phyloP scores from a whole-genome alignment of 805 yeast species.

The Sugiyamaella americana region DNA sequence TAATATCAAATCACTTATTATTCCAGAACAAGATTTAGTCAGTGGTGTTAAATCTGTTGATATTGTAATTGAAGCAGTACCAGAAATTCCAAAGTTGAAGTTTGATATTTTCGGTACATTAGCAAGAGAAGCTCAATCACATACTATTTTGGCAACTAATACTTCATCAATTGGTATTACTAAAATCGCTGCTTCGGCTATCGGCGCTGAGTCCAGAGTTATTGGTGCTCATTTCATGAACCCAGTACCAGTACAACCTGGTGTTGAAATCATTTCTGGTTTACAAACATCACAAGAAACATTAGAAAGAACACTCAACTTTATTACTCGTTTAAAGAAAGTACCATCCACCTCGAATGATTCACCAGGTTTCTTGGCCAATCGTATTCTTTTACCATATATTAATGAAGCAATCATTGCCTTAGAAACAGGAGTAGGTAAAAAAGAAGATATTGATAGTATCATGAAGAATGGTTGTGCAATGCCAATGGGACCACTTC shows the following conservation, averaged over 20 bases:
- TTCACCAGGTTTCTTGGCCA: conserved; percentile 40
- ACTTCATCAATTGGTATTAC: conserved; percentile 41
- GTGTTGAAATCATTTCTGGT: conserved; percentile 39
- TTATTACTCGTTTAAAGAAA: conserved; percentile 34
- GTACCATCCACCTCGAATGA: conserved; percentile 34
- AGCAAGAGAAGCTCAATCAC: conserved; percentile 26
- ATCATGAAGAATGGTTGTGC: conserved; percentile 43
- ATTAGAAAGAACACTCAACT: conserved; percentile 27
- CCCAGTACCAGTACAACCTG: conserved; percentile 41
- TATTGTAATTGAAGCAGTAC: conserved; percentile 40
- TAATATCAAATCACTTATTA: conserved; percentile 26
- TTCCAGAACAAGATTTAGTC: conserved; percentile 22
- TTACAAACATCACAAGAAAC: conserved; percentile 37
- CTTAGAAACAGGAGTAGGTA: conserved; percentile 37
- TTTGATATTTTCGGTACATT: conserved; percentile 31
- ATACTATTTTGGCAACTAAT: conserved; percentile 36
- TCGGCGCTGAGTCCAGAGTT: conserved; percentile 36
- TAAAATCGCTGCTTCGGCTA: conserved; percentile 39
- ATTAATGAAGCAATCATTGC: conserved; percentile 39
- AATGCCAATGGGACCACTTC: conserved; percentile 42
- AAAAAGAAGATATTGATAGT: conserved; percentile 37
- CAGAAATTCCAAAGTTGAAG: conserved; percentile 36
- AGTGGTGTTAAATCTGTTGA: conserved; percentile 30
- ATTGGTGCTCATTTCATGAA: conserved; percentile 41
- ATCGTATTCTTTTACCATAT: conserved; percentile 39